These are phyloP conservation scores for Ceratorhiza oryzae-sativae DNA, from an alignment of 1,284 basidiomycete species.

Conservation along the genomic window DNA sequence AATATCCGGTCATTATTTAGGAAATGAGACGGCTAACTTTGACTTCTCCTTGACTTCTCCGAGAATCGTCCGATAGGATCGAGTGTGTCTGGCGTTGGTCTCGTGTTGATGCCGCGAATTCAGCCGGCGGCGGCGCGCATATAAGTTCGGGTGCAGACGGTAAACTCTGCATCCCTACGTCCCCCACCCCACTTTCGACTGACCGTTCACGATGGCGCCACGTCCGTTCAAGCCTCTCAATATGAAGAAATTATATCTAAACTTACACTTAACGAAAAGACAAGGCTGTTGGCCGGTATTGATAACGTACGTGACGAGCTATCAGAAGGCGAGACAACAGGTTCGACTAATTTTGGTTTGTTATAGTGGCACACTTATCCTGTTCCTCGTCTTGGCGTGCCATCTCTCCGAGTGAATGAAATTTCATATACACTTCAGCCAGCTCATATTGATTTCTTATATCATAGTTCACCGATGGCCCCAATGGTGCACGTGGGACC, in stretches of 20 bases:
- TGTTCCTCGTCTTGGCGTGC: conserved; percentile 30
- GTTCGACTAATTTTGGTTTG: neutral
- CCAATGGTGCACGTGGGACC: conserved; percentile 44
- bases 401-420: conserved; percentile 36
- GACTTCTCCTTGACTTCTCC: conserved; percentile 17
- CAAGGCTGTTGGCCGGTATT: conserved; percentile 42
- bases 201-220: conserved; percentile 17
- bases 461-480: conserved; percentile 34
- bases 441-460: neutral
- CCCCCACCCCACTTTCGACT: neutral
- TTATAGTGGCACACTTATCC: conserved; percentile 40
- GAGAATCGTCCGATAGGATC: conserved; percentile 29
- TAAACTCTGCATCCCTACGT: neutral
- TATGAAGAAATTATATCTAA: conserved; percentile 40
- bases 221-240: conserved; percentile 40
- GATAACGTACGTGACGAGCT: conserved; percentile 39
- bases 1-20: neutral
- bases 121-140: conserved; percentile 21
- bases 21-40: conserved; percentile 1
- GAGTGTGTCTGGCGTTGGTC: neutral
- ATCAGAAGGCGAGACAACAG: neutral
- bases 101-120: conserved; percentile 27
- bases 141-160: neutral
- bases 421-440: neutral
- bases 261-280: conserved; percentile 42